phyloP scores from a whole-genome alignment of 2,329 filamentous ascomycete genomes.

The Stenocarpella maydis region DNA sequence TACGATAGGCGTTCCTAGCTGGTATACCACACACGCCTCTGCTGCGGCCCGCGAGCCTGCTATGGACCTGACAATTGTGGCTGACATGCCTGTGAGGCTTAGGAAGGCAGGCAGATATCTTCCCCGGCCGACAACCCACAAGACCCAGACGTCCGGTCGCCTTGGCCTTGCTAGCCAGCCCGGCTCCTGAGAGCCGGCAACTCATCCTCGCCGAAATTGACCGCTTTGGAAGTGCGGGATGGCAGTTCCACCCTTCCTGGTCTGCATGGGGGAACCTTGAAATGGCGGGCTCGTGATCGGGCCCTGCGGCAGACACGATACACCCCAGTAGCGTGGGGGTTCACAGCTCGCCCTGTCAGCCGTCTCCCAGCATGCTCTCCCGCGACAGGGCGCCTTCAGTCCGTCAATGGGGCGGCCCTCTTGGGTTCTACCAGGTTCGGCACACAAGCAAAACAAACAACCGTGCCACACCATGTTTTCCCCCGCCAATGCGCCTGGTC shows the following conservation, averaged over 20 bases:
- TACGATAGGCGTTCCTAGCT: background rate
- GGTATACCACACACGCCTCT: background rate
- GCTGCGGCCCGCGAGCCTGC: slow-evolving; percentile 9
- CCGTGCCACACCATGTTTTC: background rate
- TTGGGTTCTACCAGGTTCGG: background rate
- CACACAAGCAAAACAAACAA: background rate
- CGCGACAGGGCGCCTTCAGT: background rate
- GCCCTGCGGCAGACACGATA: slow-evolving; percentile 19
- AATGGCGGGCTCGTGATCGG: slow-evolving; percentile 17
- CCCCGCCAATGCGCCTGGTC: background rate
- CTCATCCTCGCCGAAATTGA: slow-evolving; percentile 16
- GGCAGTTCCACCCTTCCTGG: slow-evolving; percentile 3
- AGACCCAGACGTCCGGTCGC: background rate
- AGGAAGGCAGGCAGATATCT: background rate
- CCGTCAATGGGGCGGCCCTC: background rate
- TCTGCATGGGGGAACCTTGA: slow-evolving; percentile 6
- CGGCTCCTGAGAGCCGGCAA: background rate
- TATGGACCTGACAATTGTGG: background rate
- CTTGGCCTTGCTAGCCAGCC: background rate
- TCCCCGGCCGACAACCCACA: background rate
- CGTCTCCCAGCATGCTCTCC: slow-evolving; percentile 4
- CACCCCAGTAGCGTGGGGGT: slow-evolving; percentile 23
- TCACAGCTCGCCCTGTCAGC: slow-evolving; percentile 18
- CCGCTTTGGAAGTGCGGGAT: slow-evolving; percentile 24
- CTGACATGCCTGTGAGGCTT: slow-evolving; percentile 9